Evolutionary conservation across 2,329 filamentous ascomycete species (phyloP).

Genomic region (Colletotrichum aenigma): DNA sequence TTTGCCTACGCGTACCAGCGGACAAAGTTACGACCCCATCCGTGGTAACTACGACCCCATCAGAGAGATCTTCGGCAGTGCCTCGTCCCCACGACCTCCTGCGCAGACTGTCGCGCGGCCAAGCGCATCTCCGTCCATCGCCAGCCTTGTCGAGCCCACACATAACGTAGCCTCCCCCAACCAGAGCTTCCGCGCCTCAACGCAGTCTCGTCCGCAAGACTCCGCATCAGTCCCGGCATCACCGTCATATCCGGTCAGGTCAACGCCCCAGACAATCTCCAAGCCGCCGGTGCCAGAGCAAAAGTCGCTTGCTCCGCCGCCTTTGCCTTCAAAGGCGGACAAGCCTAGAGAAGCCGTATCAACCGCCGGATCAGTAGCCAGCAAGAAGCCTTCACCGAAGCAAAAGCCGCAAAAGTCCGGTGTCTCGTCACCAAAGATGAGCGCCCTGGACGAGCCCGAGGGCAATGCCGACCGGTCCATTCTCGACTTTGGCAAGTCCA

Average conservation of each 20-base stretch:
- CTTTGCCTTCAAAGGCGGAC: slow-evolving; percentile 28
- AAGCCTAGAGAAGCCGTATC: slow-evolving; percentile 13
- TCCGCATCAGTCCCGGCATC: slow-evolving; percentile 45
- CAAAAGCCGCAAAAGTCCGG: slow-evolving; percentile 46
- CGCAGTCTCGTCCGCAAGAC: slow-evolving; percentile 33
- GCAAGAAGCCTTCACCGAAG: slow-evolving; percentile 53
- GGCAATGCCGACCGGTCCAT: slow-evolving; percentile 51
- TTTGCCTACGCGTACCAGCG: slow-evolving; percentile 65
- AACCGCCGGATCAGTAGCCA: slow-evolving; percentile 11
- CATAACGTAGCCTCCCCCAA: slow-evolving; percentile 42
- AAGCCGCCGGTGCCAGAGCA: slow-evolving; percentile 37
- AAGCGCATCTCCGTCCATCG: slow-evolving; percentile 91
- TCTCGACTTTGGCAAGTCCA: slow-evolving; percentile 64
- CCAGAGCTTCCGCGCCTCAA: slow-evolving; percentile 22
- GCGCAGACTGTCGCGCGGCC: slow-evolving; percentile 63
- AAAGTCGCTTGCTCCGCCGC: slow-evolving; percentile 40
- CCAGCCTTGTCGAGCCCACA: slow-evolving; percentile 79
- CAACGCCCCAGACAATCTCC: slow-evolving; percentile 36
- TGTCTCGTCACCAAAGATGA: slow-evolving; percentile 54
- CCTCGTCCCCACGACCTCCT: slow-evolving; percentile 54
- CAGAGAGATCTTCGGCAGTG: slow-evolving; percentile 44
- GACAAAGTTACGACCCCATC: slow-evolving; percentile 90
- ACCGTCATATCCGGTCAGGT: slow-evolving; percentile 41
- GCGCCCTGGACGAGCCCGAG: slow-evolving; percentile 51
- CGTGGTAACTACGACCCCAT: slow-evolving; percentile 74